These are phyloP conservation scores for Hypholoma fasciculare DNA, from an alignment of 768 basidiomycete genomes.

Conservation along the genomic window DNA sequence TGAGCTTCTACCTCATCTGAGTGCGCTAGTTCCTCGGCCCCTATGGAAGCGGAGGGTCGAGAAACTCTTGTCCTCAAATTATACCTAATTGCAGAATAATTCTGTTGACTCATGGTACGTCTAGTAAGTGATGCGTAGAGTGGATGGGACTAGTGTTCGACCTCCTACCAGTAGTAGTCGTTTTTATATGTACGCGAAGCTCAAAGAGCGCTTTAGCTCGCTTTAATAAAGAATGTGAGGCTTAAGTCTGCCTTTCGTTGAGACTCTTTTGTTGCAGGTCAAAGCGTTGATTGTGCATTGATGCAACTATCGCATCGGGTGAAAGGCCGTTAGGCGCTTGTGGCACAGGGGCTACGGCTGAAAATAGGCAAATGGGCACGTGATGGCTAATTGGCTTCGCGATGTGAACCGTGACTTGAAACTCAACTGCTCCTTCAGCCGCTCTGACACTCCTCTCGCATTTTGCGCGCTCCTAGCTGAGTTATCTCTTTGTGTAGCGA, in stretches of 20 bases:
- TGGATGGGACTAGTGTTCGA: too few species aligned
- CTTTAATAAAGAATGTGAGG: too few species aligned
- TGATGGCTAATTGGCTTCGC: conserved; percentile 31
- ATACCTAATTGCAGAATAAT: background rate
- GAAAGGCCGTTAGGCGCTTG: background rate
- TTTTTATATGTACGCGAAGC: too few species aligned
- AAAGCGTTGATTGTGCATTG: too few species aligned
- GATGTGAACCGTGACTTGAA: conserved; percentile 22
- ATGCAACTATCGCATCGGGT: too few species aligned
- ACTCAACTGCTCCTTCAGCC: conserved; percentile 12
- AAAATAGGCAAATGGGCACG: conserved; percentile 20
- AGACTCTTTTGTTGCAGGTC: too few species aligned
- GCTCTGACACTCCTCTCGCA: background rate
- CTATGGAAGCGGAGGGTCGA: background rate
- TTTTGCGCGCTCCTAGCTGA: background rate
- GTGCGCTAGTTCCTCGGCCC: background rate
- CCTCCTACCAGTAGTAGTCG: too few species aligned
- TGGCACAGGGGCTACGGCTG: background rate
- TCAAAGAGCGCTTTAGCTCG: too few species aligned
- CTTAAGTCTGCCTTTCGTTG: too few species aligned
- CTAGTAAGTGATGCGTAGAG: too few species aligned
- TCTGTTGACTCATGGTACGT: too few species aligned
- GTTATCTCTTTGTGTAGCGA: background rate
- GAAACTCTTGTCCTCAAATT: background rate
- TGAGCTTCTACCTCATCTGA: background rate